Percentiles rank a stretch among this genome's conserved stretches.
phyloP scores from a whole-genome alignment of 169 alveolate genomes.

The Plasmodium ovale region DNA sequence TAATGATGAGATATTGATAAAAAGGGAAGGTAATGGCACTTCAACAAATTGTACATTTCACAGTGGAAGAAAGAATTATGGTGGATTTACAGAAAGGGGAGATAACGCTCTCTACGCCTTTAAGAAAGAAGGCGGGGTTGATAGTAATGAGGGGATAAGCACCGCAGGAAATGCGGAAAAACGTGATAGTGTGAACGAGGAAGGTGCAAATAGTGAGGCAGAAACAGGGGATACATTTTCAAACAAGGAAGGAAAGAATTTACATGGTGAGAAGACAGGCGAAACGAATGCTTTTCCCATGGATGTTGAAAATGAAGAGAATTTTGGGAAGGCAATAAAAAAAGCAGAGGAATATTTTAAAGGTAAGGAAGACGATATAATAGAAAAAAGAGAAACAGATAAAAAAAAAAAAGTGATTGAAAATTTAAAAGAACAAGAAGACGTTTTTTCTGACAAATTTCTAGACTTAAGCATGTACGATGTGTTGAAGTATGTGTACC shows the following conservation, averaged over 20 bases:
- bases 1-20: not conserved
- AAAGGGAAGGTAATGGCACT: not conserved
- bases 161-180: not conserved
- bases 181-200: not conserved
- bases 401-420: conserved; percentile 52
- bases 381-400: conserved; percentile 57
- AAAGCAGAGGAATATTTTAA: conserved; percentile 46
- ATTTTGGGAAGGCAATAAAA: conserved; percentile 30
- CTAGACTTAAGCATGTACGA: conserved; percentile 59
- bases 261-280: not conserved
- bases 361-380: conserved; percentile 62
- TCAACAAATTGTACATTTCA: too few relatives aligned
- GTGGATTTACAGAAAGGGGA: not conserved
- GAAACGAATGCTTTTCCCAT: not conserved
- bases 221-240: not conserved
- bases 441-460: conserved; percentile 43
- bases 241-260: not conserved
- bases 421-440: conserved; percentile 48
- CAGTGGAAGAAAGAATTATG: too few relatives aligned
- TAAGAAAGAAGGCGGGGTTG: too few relatives aligned
- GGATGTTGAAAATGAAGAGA: conserved; percentile 1
- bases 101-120: too few relatives aligned
- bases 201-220: not conserved
- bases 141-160: not conserved
- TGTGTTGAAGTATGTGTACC: conserved; percentile 51